Evolutionary conservation across 2,329 filamentous ascomycete genomes (phyloP).

Genomic region (Macrophomina tecta): DNA sequence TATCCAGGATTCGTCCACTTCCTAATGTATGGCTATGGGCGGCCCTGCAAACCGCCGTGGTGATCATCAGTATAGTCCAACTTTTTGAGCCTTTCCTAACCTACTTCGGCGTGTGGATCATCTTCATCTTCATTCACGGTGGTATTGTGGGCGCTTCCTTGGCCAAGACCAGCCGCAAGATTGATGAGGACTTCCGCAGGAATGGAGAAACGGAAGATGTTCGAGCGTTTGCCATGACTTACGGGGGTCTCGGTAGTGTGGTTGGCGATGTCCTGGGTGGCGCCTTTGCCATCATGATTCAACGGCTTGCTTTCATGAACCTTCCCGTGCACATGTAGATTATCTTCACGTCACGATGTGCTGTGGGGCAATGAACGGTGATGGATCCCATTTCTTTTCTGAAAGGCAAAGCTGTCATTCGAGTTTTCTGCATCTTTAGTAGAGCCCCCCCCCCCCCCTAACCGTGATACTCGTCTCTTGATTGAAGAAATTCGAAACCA

Average conservation of each 20-base stretch:
- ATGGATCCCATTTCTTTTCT: not conserved
- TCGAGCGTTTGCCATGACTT: not conserved
- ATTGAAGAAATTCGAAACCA: not conserved
- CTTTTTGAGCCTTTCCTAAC: not conserved
- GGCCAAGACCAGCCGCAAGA: not conserved
- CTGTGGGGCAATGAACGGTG: too few relatives aligned
- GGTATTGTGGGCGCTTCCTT: not conserved
- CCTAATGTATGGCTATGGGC: not conserved
- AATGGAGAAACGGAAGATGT: not conserved
- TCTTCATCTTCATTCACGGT: slow-evolving; percentile 5
- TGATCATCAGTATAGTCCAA: not conserved
- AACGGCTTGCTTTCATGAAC: not conserved
- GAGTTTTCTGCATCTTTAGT: not conserved
- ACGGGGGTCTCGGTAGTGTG: slow-evolving; percentile 1
- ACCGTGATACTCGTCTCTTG: not conserved
- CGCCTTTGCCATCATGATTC: slow-evolving; percentile 6
- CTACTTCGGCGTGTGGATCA: slow-evolving; percentile 19
- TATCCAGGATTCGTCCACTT: not conserved
- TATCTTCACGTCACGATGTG: too few relatives aligned
- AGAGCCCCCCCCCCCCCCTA: not conserved
- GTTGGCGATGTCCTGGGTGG: not conserved
- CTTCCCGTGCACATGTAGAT: not conserved
- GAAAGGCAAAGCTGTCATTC: too few relatives aligned
- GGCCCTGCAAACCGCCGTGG: not conserved
- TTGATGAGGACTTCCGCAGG: not conserved